Percentiles rank a stretch among this genome's conserved stretches.
phyloP scores from a whole-genome alignment of 2,329 filamentous ascomycete genomes.

The Fusarium newnesense region DNA sequence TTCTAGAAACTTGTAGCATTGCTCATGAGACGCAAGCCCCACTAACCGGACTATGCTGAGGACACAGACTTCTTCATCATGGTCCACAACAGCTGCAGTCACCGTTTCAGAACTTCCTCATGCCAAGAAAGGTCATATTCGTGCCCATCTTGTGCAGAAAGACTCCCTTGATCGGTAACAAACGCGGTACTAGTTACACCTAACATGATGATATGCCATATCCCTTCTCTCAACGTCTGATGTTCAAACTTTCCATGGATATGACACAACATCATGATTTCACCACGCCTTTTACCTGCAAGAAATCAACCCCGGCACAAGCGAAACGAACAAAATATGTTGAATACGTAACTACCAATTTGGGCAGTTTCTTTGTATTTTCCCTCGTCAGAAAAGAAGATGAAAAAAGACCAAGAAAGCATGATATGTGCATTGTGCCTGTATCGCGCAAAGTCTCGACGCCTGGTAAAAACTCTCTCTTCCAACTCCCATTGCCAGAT shows the following conservation, averaged over 20 bases:
- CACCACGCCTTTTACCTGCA: neutral
- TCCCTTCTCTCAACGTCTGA: neutral
- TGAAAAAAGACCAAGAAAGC: constrained; percentile 27
- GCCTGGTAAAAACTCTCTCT: constrained; percentile 43
- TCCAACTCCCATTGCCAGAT: constrained; percentile 47
- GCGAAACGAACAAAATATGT: neutral
- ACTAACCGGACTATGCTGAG: neutral
- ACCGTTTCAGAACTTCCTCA: neutral
- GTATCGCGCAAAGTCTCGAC: constrained; percentile 37
- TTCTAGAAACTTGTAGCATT: neutral
- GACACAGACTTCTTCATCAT: neutral
- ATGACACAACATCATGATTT: neutral
- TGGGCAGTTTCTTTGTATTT: constrained; percentile 29
- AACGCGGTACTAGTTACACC: constrained; percentile 17
- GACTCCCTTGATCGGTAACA: constrained; percentile 2
- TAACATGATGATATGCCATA: constrained; percentile 6
- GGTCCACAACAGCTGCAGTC: constrained; percentile 9
- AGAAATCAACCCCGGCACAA: neutral
- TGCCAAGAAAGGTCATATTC: constrained; percentile 14
- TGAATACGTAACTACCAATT: constrained; percentile 9
- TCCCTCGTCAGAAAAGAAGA: constrained; percentile 26
- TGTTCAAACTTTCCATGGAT: neutral
- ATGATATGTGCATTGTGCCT: constrained; percentile 34
- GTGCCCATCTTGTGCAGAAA: constrained; percentile 12
- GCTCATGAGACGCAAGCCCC: neutral